These are phyloP conservation scores for Acanthamoeba lenticulata DNA, from an alignment of 208 protist species.

Conservation along the genomic window DNA sequence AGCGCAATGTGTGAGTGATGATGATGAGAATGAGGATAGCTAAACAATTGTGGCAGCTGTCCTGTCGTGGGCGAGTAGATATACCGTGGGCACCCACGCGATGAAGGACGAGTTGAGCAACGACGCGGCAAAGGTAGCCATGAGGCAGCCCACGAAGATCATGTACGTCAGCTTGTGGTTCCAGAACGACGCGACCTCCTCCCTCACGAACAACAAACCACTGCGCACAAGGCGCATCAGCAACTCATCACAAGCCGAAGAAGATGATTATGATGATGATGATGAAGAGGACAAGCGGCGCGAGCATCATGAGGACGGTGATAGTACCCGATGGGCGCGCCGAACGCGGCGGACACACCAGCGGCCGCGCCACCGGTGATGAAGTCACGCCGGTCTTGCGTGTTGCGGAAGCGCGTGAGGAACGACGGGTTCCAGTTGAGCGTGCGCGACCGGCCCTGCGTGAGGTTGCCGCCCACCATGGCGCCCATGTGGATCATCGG, in stretches of 20 bases:
- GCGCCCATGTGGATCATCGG: constrained; percentile 96
- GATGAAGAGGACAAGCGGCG: background rate
- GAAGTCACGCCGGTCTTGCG: constrained; percentile 45
- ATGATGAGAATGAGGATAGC: too few species aligned
- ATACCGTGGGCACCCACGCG: background rate
- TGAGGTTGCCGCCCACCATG: constrained; percentile 93
- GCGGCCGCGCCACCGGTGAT: constrained; percentile 88
- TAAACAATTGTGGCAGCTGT: background rate
- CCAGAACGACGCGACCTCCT: constrained; percentile 94
- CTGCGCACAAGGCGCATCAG: background rate
- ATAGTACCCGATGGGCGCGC: constrained; percentile 91
- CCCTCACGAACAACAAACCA: constrained; percentile 95
- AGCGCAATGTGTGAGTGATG: too few species aligned
- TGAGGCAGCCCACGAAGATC: constrained; percentile 94
- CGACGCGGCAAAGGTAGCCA: constrained; percentile 89
- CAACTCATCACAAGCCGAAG: background rate
- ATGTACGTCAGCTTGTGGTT: constrained; percentile 92
- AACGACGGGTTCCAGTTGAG: constrained; percentile 82
- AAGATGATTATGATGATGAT: background rate
- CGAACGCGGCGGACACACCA: constrained; percentile 95
- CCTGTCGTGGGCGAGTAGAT: background rate
- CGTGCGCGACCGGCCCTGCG: constrained; percentile 91
- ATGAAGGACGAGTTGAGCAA: constrained; percentile 77
- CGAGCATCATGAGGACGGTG: background rate
- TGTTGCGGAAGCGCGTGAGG: constrained; percentile 68